These are phyloP conservation scores for Ophiostoma fasciatum DNA, from an alignment of 2,329 filamentous ascomycete genomes.

Conservation along the genomic window DNA sequence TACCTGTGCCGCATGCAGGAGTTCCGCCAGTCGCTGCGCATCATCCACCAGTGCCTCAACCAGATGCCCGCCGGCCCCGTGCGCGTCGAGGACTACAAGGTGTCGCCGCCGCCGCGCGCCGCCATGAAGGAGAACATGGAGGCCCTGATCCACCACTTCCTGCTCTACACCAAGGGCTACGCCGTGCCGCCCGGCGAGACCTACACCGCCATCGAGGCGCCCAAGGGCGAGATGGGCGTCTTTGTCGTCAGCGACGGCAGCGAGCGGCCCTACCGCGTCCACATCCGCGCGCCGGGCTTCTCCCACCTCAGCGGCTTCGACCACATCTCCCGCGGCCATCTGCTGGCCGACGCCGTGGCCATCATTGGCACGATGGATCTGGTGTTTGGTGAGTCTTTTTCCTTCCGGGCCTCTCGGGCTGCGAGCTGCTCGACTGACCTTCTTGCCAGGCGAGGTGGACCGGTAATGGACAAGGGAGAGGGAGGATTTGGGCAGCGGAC, in stretches of 20 bases:
- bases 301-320: constrained; percentile 91
- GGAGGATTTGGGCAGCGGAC: constrained; percentile 4
- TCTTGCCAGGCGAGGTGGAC: constrained; percentile 41
- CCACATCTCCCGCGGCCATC: constrained; percentile 79
- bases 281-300: constrained; percentile 93
- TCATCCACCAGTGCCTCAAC: constrained; percentile 97
- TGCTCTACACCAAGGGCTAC: constrained; percentile 98
- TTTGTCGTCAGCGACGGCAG: constrained; percentile 91
- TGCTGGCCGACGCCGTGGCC: constrained; percentile 91
- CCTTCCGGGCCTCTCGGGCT: no score
- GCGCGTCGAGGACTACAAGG: constrained; percentile 97
- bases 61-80: constrained; percentile 94
- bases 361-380: constrained; percentile 87
- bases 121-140: constrained; percentile 99
- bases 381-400: constrained; percentile 58
- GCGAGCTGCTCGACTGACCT: no score
- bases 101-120: constrained; percentile 82
- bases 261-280: constrained; percentile 92
- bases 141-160: constrained; percentile 96
- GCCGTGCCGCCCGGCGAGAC: constrained; percentile 94
- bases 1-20: constrained; percentile 99
- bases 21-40: constrained; percentile 94
- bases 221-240: constrained; percentile 99
- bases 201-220: constrained; percentile 96
- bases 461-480: constrained; percentile 29